Base-by-base conservation (phyloP, 805 yeast genomes). In the Candida quercuum region DNA sequence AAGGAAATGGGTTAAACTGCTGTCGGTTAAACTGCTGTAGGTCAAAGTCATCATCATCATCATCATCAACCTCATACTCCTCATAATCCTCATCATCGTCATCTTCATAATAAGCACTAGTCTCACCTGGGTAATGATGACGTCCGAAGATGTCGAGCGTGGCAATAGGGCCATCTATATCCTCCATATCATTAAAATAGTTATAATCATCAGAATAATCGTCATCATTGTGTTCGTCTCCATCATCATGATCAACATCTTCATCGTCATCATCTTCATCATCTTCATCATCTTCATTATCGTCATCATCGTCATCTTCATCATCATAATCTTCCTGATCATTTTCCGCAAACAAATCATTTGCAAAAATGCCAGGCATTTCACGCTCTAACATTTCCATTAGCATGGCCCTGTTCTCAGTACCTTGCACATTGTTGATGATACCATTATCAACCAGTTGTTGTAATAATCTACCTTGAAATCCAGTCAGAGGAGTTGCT, bases 211-310 rank as follows among this genome's bases (percentile, higher is more conserved):
- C n/a, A 11, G 24, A 22, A 22, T 22, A 8, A 12, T 24, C 42
- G 12, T 15, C 32, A 19, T 27, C 28, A n/a, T 13, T 16, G 13
- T n/a, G 16, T 22, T 25, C 19, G n/a, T 25, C 22, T 19, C 15
- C 35, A 13, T 36, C 37, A 19, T 37, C 39, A 26, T 38, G 43
- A 5, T 41, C 38, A 9, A 21, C 33, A 18, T 20, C 27, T 10
- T 32, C 37, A 31, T 31, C 34, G 8, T 35, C 34, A 15, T 32
- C 47, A 10, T 43, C 46, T 5, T 37, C 52, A 15, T 41, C 47
- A 5, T 39, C 50, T 7, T 47, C 57, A n/a, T 47, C 56, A 17
- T 38, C 47, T 20, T 49, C 59, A 18, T 39, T 54, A 15, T 34
- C 43, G 3, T 35, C 37, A 21, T 43, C 43, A 28, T 48, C 41